Base-by-base conservation (phyloP, 2,329 filamentous ascomycete genomes). In the Rhynchosporium agropyri region DNA sequence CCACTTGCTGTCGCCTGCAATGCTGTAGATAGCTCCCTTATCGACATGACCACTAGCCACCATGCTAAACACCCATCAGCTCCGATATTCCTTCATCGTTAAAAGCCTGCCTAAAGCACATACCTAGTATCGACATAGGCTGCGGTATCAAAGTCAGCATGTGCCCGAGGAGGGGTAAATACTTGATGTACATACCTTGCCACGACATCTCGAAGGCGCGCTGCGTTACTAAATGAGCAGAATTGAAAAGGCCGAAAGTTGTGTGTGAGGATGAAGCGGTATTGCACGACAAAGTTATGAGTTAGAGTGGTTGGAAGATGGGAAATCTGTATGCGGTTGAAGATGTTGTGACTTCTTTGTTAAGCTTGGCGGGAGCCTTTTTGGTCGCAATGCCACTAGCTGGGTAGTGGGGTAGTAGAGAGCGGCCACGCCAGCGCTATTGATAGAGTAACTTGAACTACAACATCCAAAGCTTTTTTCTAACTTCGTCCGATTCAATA, bases 21-120 rank as follows among this genome's bases (percentile, higher is more conserved):
- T 80, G 78, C 89, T 92, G 82, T 95, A 87, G 77, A 97, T 92
- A 75, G 90, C 90, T 73, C 84, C 92, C 81, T 92, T 89, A 81
- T 95, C 89, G 74, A 96, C 79, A 76, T 93, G 88, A 74, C 88
- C 88, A 72, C 84, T 88, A 79, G 83, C 89, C 74, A 96, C 84
- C 73, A 97, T 86, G 84, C 92, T 96, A 75, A 71, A 45, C 61
- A 45, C 42, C 60, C 61, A 70, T 73, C 67, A 74, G 72, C 50
- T 3, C 26, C 38, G 15, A 20, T 29, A 8, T 50, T 12, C 45
- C 26, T n/a, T 38, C 20, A 45, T 29, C 20, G 7, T 31, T 42
- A 20, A 13, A 42, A n/a, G 20, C 13, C 38, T 48, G 31, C 40
- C 56, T 13, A 15, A 20, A 43, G 55, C 26, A 66, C 73, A 71